A percentile compares a stretch with the other conserved stretches of the same genome.
These are phyloP conservation scores for Venturia nashicola DNA, from an alignment of 2,329 filamentous ascomycete genomes.

Conservation along the genomic window DNA sequence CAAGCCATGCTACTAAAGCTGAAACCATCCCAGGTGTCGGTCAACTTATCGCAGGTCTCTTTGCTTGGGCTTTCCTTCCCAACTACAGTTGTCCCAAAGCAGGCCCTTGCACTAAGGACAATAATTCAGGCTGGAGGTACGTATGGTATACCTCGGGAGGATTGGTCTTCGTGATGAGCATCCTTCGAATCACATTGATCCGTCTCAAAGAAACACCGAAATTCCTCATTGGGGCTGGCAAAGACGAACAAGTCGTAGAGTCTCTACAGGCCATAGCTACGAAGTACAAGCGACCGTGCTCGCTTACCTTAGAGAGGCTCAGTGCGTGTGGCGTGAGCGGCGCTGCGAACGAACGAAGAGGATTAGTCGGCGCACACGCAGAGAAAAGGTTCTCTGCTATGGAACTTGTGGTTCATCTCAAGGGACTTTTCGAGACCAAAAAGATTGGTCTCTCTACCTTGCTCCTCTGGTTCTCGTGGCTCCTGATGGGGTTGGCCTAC, in stretches of 20 bases:
- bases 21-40: slow-evolving; percentile 25
- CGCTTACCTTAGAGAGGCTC: slow-evolving; percentile 37
- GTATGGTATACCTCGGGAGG: slow-evolving; percentile 41
- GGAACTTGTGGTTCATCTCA: slow-evolving; percentile 41
- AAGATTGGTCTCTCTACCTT: slow-evolving; percentile 48
- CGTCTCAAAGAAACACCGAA: slow-evolving; percentile 45
- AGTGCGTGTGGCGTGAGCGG: slow-evolving; percentile 30
- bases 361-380: slow-evolving; percentile 15
- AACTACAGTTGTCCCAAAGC: slow-evolving; percentile 36
- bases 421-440: slow-evolving; percentile 51
- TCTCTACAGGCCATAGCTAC: slow-evolving; percentile 37
- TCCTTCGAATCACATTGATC: slow-evolving; percentile 42
- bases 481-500: slow-evolving; percentile 58
- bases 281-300: slow-evolving; percentile 41
- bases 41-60: slow-evolving; percentile 38
- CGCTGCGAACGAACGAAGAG: slow-evolving; percentile 10
- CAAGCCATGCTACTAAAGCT: neutral
- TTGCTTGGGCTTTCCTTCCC: slow-evolving; percentile 42
- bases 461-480: slow-evolving; percentile 59
- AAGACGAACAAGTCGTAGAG: slow-evolving; percentile 38
- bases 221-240: slow-evolving; percentile 41
- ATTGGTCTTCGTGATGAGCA: slow-evolving; percentile 40
- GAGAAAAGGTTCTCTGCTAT: slow-evolving; percentile 24
- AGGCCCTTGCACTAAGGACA: slow-evolving; percentile 34
- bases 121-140: slow-evolving; percentile 47